These are phyloP conservation scores for Hanseniaspora taiwanica DNA, from an alignment of 805 yeast species.

Conservation along the genomic window DNA sequence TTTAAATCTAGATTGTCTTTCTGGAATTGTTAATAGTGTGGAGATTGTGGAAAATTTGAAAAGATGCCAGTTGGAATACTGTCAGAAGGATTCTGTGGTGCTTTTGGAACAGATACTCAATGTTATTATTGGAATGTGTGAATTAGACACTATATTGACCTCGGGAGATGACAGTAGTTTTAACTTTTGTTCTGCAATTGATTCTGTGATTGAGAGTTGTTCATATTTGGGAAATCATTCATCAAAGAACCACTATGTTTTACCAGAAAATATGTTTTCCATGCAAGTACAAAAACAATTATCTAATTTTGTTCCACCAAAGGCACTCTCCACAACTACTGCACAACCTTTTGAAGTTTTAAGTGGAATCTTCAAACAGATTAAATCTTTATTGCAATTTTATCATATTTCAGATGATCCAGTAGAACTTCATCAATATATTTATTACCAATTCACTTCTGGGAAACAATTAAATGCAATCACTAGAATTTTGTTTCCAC, in stretches of 20 bases:
- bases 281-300: slow-evolving; percentile 34
- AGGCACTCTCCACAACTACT: slow-evolving; percentile 20
- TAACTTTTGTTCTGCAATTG: too few relatives aligned
- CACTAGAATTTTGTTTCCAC: slow-evolving; percentile 51
- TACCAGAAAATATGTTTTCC: slow-evolving; percentile 29
- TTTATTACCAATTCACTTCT: slow-evolving; percentile 20
- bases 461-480: slow-evolving; percentile 27
- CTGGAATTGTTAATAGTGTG: slow-evolving; percentile 8
- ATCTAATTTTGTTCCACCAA: slow-evolving; percentile 37
- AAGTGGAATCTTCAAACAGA: slow-evolving; percentile 25
- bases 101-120: slow-evolving; percentile 12
- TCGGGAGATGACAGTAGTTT: too few relatives aligned
- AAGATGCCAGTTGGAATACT: neutral
- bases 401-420: too few relatives aligned
- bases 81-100: neutral
- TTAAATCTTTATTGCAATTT: slow-evolving; percentile 26
- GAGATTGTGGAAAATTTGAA: slow-evolving; percentile 8
- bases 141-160: neutral
- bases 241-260: slow-evolving; percentile 5
- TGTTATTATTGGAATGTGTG: slow-evolving; percentile 8
- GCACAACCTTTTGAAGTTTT: slow-evolving; percentile 19
- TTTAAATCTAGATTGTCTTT: slow-evolving; percentile 8
- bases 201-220: too few relatives aligned
- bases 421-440: slow-evolving; percentile 22
- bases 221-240: neutral